Percentiles rank a stretch among this genome's conserved stretches.
These are phyloP conservation scores for Musa itinerans DNA, from an alignment of 176 grass and related monocot species.

Conservation along the genomic window DNA sequence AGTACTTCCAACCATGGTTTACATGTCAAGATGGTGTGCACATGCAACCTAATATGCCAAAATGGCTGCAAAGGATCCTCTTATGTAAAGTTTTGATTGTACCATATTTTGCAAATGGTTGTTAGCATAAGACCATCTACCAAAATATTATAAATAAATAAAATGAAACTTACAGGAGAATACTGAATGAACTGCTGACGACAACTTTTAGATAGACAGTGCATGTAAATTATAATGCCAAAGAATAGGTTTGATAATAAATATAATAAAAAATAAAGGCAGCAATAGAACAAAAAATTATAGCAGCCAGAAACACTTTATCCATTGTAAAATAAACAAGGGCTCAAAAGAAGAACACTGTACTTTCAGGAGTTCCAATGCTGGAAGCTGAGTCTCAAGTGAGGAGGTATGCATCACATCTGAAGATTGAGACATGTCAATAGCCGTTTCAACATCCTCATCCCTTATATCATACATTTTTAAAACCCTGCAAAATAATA, in stretches of 20 bases:
- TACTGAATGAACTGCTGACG: neutral
- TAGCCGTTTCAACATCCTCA: constrained; percentile 44
- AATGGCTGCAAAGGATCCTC: too few relatives aligned
- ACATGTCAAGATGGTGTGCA: too few relatives aligned
- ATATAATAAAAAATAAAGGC: neutral
- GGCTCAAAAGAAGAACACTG: neutral
- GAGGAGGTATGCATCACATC: constrained; percentile 19
- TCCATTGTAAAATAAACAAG: neutral
- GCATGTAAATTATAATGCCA: neutral
- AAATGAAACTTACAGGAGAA: neutral
- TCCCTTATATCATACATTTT: constrained; percentile 71
- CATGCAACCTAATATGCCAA: too few relatives aligned
- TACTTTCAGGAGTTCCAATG: constrained; percentile 92
- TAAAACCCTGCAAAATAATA: constrained; percentile 83
- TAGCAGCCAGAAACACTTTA: neutral
- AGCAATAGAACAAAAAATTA: neutral
- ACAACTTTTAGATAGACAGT: neutral
- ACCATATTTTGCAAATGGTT: too few relatives aligned
- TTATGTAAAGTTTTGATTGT: too few relatives aligned
- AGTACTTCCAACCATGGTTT: too few relatives aligned
- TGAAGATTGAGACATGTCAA: constrained; percentile 36
- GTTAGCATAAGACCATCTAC: too few relatives aligned
- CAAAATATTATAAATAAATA: too few relatives aligned
- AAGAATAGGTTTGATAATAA: neutral
- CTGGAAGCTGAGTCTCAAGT: constrained; percentile 50